Evolutionary conservation across 345 rosid genomes (phyloP), one percentile per base, ranked within the genome.

Genomic region (Excoecaria cochinchinensis): DNA sequence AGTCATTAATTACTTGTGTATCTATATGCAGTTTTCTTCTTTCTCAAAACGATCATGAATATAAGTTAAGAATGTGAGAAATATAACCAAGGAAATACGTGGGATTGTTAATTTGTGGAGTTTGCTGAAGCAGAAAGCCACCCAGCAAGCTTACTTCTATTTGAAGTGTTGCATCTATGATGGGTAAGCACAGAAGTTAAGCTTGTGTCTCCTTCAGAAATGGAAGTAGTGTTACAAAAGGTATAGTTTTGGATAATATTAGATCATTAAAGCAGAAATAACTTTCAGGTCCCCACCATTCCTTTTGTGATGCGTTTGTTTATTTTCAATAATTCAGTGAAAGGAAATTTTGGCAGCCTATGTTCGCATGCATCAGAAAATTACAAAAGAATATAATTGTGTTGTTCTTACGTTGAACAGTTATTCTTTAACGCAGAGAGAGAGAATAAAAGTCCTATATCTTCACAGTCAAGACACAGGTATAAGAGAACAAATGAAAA

Each of bases 231-330:
- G 11, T 2, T 8, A 36, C 4, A 50, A 31, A 31, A 44, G 38
- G 55, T 46, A 47, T 21, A 67, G n/a, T 46, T 44, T 46, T 16
- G 19, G 52, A 47, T 24, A 21, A 19, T 67, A 67, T 46, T 21
- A 47, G 53, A 38, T 67, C 38, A 17, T 21, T 46, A 67, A 67
- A 47, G 55, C n/a, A 24, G 38, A 39, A 14, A 24, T 10, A 21
- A 69, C 61, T 51, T 31, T 53, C 73, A 24, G 73, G 61, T 53
- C 73, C 48, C 60, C 46, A 36, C 73, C 55, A 17, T 53, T 69
- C 73, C 38, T 69, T 13, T 7, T 53, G 12, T 9, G 61, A 16
- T 53, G 73, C 73, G 16, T 21, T 44, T 44, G 15, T 51, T 53
- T 52, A 4, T 47, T 22, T 22, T 5, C 19, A 56, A 56, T 16